Evolutionary conservation across 441 rosid species (phyloP).

Genomic region (Breynia disticha): DNA sequence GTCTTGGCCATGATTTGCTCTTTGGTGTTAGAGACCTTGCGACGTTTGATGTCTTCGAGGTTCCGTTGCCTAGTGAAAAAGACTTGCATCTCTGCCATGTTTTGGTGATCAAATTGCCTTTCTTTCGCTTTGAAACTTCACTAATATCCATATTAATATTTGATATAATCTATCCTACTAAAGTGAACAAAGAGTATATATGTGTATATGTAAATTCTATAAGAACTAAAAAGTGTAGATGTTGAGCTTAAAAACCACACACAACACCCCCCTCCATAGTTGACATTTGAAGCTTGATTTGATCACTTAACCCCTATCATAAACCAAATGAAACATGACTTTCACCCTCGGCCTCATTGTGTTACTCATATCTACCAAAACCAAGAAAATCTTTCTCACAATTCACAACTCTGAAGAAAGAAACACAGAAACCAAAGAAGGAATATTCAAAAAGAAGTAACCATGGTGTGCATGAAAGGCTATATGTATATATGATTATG

Average conservation of each 20-base stretch:
- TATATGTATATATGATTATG: too few species aligned
- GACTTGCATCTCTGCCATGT: conserved; percentile 62
- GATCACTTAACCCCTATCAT: conserved; percentile 40
- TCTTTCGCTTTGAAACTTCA: conserved; percentile 15
- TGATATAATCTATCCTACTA: not conserved
- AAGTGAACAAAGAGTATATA: not conserved
- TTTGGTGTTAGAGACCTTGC: conserved; percentile 13
- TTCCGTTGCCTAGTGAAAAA: conserved; percentile 19
- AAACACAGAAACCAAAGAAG: too few species aligned
- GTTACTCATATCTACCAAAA: conserved; percentile 32
- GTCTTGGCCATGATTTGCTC: conserved; percentile 38
- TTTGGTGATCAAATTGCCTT: conserved; percentile 33
- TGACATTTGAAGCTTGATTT: too few species aligned
- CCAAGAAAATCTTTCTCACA: not conserved
- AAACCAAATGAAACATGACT: conserved; percentile 32
- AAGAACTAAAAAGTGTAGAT: not conserved
- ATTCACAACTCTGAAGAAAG: too few species aligned
- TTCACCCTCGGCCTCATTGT: conserved; percentile 33
- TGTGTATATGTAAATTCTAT: not conserved
- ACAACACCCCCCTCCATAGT: conserved; percentile 14
- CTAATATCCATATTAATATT: conserved; percentile 16
- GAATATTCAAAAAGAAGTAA: too few species aligned
- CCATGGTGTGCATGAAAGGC: too few species aligned
- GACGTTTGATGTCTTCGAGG: conserved; percentile 6
- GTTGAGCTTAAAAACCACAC: conserved; percentile 18